These are phyloP conservation scores for Paecilomyces formosus DNA, from an alignment of 2,329 filamentous ascomycete genomes.

Conservation along the genomic window DNA sequence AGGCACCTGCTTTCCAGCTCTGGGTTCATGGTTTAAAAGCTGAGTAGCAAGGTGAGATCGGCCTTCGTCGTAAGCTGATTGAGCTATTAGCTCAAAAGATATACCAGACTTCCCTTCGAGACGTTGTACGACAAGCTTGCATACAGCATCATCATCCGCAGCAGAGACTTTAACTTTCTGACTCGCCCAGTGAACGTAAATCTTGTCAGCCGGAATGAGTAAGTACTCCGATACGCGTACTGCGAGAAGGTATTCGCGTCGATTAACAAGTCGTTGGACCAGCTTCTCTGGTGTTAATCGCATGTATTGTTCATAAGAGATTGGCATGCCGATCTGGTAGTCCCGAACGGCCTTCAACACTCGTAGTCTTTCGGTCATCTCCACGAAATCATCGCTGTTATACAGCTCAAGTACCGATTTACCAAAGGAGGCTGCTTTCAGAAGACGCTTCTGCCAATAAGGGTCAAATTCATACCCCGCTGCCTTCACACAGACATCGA, in stretches of 20 bases:
- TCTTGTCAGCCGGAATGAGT: slow-evolving; percentile 74
- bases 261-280: slow-evolving; percentile 76
- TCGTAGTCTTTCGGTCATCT: slow-evolving; percentile 90
- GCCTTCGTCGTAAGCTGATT: slow-evolving; percentile 89
- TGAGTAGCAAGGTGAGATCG: slow-evolving; percentile 81
- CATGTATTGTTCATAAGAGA: slow-evolving; percentile 91
- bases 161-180: slow-evolving; percentile 82
- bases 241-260: slow-evolving; percentile 85
- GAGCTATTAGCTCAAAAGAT: slow-evolving; percentile 90
- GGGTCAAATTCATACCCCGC: slow-evolving; percentile 85
- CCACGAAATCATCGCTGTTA: slow-evolving; percentile 97
- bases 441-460: slow-evolving; percentile 87
- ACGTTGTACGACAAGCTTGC: slow-evolving; percentile 76
- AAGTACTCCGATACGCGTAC: slow-evolving; percentile 83
- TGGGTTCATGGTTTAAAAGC: slow-evolving; percentile 84
- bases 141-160: slow-evolving; percentile 83
- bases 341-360: slow-evolving; percentile 89
- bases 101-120: slow-evolving; percentile 84
- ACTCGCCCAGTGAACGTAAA: slow-evolving; percentile 95
- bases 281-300: slow-evolving; percentile 82
- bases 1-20: slow-evolving; percentile 92
- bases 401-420: slow-evolving; percentile 97
- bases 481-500: slow-evolving; percentile 87
- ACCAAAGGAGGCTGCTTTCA: slow-evolving; percentile 95
- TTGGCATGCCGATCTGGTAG: slow-evolving; percentile 80